Conservation (phyloP, 495 filamentous ascomycete species). For the Lasiosphaeris hirsuta region DNA sequence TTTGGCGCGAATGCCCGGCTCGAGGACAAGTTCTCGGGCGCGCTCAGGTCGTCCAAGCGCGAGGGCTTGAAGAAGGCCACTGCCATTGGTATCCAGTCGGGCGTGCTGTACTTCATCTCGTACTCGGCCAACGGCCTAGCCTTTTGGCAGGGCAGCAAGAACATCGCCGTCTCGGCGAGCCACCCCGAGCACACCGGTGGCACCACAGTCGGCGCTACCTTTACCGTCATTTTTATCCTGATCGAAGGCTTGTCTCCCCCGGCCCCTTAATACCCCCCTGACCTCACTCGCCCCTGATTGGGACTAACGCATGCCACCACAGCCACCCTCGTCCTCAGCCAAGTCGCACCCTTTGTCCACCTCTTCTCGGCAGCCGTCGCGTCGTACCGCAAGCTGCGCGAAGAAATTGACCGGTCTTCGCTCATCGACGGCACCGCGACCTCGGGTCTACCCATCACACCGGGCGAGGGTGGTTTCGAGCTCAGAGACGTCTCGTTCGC, state of each 20-base stretch:
- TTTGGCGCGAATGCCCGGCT: conserved; percentile 43
- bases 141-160: conserved; percentile 61
- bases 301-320: not conserved
- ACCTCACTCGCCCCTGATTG: not conserved
- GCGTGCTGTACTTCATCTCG: conserved; percentile 64
- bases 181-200: conserved; percentile 31
- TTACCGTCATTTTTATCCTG: conserved; percentile 64
- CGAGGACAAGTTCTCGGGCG: conserved; percentile 52
- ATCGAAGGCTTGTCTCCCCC: conserved; percentile 52
- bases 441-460: conserved; percentile 36
- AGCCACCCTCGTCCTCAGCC: conserved; percentile 61
- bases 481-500: conserved; percentile 56
- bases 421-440: conserved; percentile 43
- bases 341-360: conserved; percentile 61
- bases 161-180: conserved; percentile 43
- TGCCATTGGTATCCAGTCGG: conserved; percentile 58
- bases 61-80: conserved; percentile 57
- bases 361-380: conserved; percentile 56
- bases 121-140: conserved; percentile 48
- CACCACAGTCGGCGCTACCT: conserved; percentile 52
- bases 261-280: no score
- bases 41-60: conserved; percentile 44
- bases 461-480: conserved; percentile 43
- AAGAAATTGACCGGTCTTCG: conserved; percentile 47
- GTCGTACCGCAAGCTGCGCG: conserved; percentile 47